phyloP scores from a whole-genome alignment of 1,284 basidiomycete species.

The Takashimella koratensis region DNA sequence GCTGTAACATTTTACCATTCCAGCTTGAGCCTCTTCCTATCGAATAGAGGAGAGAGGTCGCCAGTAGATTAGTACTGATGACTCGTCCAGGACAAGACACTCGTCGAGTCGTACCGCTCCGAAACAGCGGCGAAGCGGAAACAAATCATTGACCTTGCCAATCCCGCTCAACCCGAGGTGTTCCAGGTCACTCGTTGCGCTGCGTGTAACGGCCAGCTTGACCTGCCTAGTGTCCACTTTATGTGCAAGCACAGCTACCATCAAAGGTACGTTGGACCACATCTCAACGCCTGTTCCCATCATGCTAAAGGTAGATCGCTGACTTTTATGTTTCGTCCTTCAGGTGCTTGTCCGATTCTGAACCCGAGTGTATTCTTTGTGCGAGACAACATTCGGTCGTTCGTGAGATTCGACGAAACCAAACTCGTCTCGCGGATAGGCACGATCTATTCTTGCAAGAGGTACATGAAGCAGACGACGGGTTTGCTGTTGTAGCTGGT shows the following conservation, averaged over 20 bases:
- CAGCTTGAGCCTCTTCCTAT: neutral
- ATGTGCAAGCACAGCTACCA: constrained; percentile 99
- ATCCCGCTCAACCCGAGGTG: constrained; percentile 71
- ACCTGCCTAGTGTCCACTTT: constrained; percentile 90
- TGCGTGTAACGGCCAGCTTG: constrained; percentile 78
- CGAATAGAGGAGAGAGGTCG: too few species aligned
- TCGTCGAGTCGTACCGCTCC: constrained; percentile 78
- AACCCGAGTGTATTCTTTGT: constrained; percentile 84
- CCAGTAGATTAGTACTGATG: constrained; percentile 2
- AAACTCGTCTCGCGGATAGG: constrained; percentile 73
- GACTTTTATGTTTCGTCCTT: too few species aligned
- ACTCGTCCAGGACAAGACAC: constrained; percentile 65
- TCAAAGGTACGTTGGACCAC: constrained; percentile 64
- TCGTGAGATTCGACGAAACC: constrained; percentile 77
- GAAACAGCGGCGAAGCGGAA: constrained; percentile 78
- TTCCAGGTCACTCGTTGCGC: constrained; percentile 93
- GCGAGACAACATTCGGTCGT: constrained; percentile 82
- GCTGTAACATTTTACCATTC: neutral
- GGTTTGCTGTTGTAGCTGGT: constrained; percentile 73
- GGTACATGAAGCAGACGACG: constrained; percentile 76
- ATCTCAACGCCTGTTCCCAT: too few species aligned
- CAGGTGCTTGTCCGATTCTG: constrained; percentile 77
- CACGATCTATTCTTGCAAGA: constrained; percentile 86
- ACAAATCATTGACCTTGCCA: constrained; percentile 74
- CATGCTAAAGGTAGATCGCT: too few species aligned